A percentile compares a stretch with the other conserved stretches of the same genome.
Evolutionary conservation across 768 basidiomycete species (phyloP).

Genomic region (Psilocybe cyanescens): DNA sequence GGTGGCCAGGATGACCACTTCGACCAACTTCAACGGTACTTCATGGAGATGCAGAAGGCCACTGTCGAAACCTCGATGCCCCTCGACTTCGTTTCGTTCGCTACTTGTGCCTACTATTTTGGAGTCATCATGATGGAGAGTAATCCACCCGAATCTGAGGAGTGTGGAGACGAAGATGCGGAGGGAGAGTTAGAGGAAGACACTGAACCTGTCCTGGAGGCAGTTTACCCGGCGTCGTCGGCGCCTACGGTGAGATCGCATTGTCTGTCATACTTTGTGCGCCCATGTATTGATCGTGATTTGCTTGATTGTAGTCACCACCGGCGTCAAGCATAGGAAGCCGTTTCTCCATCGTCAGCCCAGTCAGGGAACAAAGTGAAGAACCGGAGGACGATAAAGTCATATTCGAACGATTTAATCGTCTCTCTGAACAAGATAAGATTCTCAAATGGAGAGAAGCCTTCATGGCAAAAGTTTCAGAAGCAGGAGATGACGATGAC

Average conservation of each 20-base stretch:
- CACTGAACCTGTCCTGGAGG: slow-evolving; percentile 6
- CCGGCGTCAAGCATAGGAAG: slow-evolving; percentile 5
- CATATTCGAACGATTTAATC: not conserved
- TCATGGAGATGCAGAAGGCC: slow-evolving; percentile 43
- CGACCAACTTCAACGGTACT: slow-evolving; percentile 36
- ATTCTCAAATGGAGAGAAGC: slow-evolving; percentile 21
- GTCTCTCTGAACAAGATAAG: slow-evolving; percentile 21
- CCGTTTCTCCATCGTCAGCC: slow-evolving; percentile 1
- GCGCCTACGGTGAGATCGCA: slow-evolving; percentile 9
- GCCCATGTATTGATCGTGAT: not conserved
- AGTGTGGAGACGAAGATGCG: slow-evolving; percentile 10
- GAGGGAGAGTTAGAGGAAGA: slow-evolving; percentile 17
- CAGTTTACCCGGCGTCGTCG: slow-evolving; percentile 11
- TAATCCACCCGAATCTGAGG: not conserved
- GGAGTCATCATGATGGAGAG: slow-evolving; percentile 38
- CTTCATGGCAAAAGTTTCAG: slow-evolving; percentile 15
- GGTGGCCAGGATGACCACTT: slow-evolving; percentile 41
- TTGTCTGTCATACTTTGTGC: not conserved
- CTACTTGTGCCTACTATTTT: slow-evolving; percentile 39
- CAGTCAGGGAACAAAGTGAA: not conserved
- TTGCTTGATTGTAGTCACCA: slow-evolving; percentile 11
- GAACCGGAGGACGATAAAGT: not conserved
- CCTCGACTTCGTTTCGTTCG: slow-evolving; percentile 45
- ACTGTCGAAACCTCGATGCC: slow-evolving; percentile 42
- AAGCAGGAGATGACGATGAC: slow-evolving; percentile 11